Percentiles rank a stretch among this genome's conserved stretches.
Conservation (phyloP, 257 asterid species). For the Henckelia pumila region DNA sequence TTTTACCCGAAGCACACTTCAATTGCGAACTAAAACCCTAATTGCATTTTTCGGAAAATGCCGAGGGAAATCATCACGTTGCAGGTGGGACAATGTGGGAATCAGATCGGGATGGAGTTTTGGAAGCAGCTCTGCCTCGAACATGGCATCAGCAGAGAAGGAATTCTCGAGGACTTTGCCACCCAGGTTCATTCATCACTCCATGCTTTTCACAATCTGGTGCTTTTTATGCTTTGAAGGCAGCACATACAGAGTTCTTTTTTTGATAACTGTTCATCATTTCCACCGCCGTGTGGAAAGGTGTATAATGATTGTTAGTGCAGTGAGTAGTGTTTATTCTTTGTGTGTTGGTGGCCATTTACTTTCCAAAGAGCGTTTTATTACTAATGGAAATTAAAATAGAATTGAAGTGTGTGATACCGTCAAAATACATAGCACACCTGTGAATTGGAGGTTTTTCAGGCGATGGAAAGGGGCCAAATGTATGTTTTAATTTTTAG, state of each 20-base stretch:
- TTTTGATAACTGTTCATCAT: neutral
- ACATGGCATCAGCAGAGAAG: slow-evolving; percentile 96
- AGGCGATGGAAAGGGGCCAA: neutral
- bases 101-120: slow-evolving; percentile 99
- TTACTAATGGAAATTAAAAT: neutral
- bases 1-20: neutral
- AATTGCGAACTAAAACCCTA: slow-evolving; percentile 24
- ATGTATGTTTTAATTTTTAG: neutral
- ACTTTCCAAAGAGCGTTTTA: too few relatives aligned
- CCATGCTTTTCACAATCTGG: neutral
- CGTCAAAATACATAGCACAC: neutral
- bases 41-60: slow-evolving; percentile 40
- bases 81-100: slow-evolving; percentile 99
- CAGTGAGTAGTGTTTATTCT: neutral
- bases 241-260: neutral
- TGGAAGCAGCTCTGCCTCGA: slow-evolving; percentile 99
- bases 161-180: slow-evolving; percentile 96
- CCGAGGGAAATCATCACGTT: slow-evolving; percentile 94
- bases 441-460: neutral
- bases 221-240: neutral
- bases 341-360: neutral
- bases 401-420: neutral
- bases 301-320: neutral
- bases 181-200: slow-evolving; percentile 58
- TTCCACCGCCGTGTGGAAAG: neutral